Conservation (phyloP, 805 yeast species). For the Candida krabiensis region DNA sequence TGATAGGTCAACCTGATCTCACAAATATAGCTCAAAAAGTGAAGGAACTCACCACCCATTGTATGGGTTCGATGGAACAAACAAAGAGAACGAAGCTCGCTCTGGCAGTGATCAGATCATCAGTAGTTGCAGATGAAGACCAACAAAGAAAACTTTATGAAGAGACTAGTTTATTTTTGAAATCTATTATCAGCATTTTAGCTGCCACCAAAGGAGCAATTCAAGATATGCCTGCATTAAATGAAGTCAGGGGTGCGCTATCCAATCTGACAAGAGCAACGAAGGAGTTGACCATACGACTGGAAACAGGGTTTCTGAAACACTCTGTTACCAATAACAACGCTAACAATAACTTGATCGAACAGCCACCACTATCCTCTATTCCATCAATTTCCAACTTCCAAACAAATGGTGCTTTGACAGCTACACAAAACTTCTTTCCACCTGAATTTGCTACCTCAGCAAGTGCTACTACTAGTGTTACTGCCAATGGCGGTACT, state of each 20-base stretch:
- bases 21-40: constrained; percentile 56
- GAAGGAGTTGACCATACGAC: constrained; percentile 84
- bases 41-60: constrained; percentile 73
- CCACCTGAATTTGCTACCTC: constrained; percentile 6
- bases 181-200: constrained; percentile 78
- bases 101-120: constrained; percentile 47
- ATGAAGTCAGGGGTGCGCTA: constrained; percentile 76
- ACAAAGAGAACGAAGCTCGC: constrained; percentile 63
- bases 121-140: constrained; percentile 30
- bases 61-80: constrained; percentile 79
- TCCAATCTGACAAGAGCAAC: constrained; percentile 84
- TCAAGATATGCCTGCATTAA: constrained; percentile 75
- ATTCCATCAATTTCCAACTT: constrained; percentile 37
- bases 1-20: constrained; percentile 5
- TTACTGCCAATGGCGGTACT: neutral
- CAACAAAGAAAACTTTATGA: constrained; percentile 78
- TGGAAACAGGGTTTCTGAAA: constrained; percentile 62
- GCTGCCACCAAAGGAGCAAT: constrained; percentile 82
- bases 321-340: constrained; percentile 26
- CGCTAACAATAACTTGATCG: constrained; percentile 19
- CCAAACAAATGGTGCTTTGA: constrained; percentile 16
- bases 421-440: constrained; percentile 17
- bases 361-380: constrained; percentile 36
- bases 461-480: neutral
- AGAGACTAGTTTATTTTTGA: constrained; percentile 76